Base-by-base conservation (phyloP, 192 early-diverging fungal species). In the Gonapodya prolifera region DNA sequence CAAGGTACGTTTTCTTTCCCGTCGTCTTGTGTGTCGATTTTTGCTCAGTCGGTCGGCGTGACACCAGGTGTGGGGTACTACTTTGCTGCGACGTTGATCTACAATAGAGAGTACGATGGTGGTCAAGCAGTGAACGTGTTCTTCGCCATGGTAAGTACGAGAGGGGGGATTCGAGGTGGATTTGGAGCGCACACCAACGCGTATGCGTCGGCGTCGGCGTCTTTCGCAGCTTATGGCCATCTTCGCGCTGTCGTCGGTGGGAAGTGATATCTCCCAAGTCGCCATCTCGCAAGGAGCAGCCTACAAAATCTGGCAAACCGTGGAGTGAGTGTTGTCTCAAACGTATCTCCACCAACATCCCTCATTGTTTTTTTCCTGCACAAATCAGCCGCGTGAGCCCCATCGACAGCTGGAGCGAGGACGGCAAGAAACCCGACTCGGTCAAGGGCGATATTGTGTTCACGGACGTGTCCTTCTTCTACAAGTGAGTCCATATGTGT, bases 81-180 rank as follows among this genome's bases (percentile, higher is more conserved):
- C 8, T 73, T 30, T 32, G 71, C 28, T 32, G 18, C 71, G 8
- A 73, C 71, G 8, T 29, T 73, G 29, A 82, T 94, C 0, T 75
- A 81, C 0, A 31, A 82, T 29, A 81, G 82, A n/a, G 75, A 80
- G 35, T 80, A 88, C 75, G 77, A 30, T 34, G 84, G 84, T 70
- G 82, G 82, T 0, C 75, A 81, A 29, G 91, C 96, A 31, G 81
- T 95, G 30, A 93, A 89, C 76, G 93, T 93, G 61, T 97, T 98
- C 80, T 94, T 96, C 81, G 85, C 45, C 45, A 61, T 61, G 45
- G 45, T 61, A 16, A 8, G 45, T 61, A n/a, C n/a, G n/a, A n/a
- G n/a, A n/a, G n/a, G n/a, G n/a, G n/a, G n/a, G n/a, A n/a, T n/a
- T n/a, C n/a, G n/a, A n/a, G n/a, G n/a, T n/a, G n/a, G n/a, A n/a